A percentile compares a stretch with the other conserved stretches of the same genome.
Conservation (phyloP, 805 yeast species). For the Hyphopichia homilentoma region DNA sequence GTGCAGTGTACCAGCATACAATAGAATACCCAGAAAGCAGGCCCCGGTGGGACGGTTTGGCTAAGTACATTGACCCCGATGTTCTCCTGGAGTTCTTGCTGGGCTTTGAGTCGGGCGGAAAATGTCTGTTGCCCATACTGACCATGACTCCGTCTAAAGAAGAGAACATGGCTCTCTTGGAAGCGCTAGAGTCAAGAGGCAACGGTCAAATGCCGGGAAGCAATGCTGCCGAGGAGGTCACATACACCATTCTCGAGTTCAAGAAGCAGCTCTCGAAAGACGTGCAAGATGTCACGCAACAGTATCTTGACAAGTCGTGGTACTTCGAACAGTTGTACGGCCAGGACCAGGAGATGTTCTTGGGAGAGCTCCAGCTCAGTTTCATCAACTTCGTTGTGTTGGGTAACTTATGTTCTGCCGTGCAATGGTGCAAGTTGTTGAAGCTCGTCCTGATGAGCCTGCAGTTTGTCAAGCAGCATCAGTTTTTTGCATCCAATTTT, state of each 20-base stretch:
- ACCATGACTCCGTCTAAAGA: slow-evolving; percentile 49
- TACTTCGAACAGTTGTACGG: slow-evolving; percentile 41
- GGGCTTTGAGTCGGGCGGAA: slow-evolving; percentile 1
- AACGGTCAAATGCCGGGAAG: slow-evolving; percentile 17
- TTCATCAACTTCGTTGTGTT: slow-evolving; percentile 48
- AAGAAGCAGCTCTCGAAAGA: no score
- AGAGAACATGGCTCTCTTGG: slow-evolving; percentile 41
- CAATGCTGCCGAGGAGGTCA: slow-evolving; percentile 31
- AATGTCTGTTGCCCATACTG: slow-evolving; percentile 24
- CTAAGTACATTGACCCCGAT: slow-evolving; percentile 15
- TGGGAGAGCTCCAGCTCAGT: slow-evolving; percentile 54
- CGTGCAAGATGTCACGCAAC: slow-evolving; percentile 44
- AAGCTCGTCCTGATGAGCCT: slow-evolving; percentile 36
- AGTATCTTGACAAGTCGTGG: slow-evolving; percentile 61
- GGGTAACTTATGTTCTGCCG: slow-evolving; percentile 60
- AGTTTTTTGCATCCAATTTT: slow-evolving; percentile 25
- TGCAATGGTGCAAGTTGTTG: slow-evolving; percentile 59
- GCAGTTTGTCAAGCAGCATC: slow-evolving; percentile 16
- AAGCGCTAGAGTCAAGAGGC: slow-evolving; percentile 23
- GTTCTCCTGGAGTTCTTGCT: slow-evolving; percentile 18
- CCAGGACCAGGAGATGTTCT: slow-evolving; percentile 21
- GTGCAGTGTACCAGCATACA: slow-evolving; percentile 28
- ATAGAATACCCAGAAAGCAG: slow-evolving; percentile 33
- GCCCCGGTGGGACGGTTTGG: slow-evolving; percentile 8
- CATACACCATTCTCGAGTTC: slow-evolving; percentile 41